phyloP scores from a whole-genome alignment of 2,329 filamentous ascomycete genomes.

The Calonectria pseudoreteaudii region DNA sequence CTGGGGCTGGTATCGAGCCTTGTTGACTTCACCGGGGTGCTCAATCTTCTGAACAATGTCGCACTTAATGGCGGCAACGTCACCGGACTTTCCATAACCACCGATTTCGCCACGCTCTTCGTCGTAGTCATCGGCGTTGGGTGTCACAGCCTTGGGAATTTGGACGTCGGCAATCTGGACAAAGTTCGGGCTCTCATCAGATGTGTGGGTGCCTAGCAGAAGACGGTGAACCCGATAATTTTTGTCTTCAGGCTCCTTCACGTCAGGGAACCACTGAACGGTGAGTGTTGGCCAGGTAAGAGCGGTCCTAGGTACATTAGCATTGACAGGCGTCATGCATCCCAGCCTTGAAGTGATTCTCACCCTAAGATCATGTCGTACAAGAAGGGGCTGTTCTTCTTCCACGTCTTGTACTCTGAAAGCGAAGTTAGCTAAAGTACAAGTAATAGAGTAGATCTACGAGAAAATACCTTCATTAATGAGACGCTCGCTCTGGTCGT shows the following conservation, averaged over 20 bases:
- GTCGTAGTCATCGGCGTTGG: constrained; percentile 88
- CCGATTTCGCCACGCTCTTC: constrained; percentile 94
- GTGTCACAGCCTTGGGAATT: constrained; percentile 81
- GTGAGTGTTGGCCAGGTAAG: constrained; percentile 98
- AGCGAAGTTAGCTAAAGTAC: constrained; percentile 29
- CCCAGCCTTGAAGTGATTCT: constrained; percentile 17
- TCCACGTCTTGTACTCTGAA: constrained; percentile 99
- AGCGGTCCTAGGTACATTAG: constrained; percentile 71
- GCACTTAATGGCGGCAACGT: constrained; percentile 83
- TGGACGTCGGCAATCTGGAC: constrained; percentile 95
- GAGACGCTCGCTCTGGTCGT: constrained; percentile 82
- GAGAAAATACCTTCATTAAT: constrained; percentile 83
- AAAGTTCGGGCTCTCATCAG: constrained; percentile 86
- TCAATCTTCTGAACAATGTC: constrained; percentile 95
- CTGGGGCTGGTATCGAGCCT: constrained; percentile 96
- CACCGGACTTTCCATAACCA: constrained; percentile 83
- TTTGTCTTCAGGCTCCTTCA: constrained; percentile 88
- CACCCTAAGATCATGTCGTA: constrained; percentile 96
- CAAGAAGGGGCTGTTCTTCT: constrained; percentile 98
- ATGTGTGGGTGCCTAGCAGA: constrained; percentile 94
- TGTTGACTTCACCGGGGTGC: constrained; percentile 97
- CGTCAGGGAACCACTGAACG: constrained; percentile 97
- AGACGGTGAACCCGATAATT: constrained; percentile 89
- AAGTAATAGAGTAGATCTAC: background rate
- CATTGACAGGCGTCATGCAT: constrained; percentile 18